Conservation (phyloP, 371 early-diverging fungal species). For the Lichtheimia corymbifera region DNA sequence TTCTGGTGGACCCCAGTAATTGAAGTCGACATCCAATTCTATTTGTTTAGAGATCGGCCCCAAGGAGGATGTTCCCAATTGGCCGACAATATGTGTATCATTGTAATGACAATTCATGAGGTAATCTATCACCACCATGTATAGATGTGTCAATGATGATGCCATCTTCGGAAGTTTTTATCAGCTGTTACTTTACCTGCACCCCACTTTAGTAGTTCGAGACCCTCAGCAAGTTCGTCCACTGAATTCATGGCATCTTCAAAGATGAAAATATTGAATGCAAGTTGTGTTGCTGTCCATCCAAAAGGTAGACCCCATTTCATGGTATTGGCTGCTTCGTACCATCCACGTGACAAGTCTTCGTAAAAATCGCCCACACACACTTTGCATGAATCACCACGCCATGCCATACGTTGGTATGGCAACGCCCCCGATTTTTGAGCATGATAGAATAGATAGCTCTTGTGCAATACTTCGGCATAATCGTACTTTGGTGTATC, state of each 20-base stretch:
- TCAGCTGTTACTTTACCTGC: constrained; percentile 29
- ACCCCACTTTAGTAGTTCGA: constrained; percentile 53
- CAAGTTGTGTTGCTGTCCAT: constrained; percentile 53
- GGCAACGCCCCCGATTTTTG: constrained; percentile 58
- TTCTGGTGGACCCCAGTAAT: constrained; percentile 64
- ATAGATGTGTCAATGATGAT: not conserved
- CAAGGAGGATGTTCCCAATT: constrained; percentile 51
- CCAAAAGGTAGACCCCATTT: constrained; percentile 63
- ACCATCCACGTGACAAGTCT: constrained; percentile 60
- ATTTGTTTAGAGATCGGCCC: constrained; percentile 47
- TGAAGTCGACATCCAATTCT: constrained; percentile 57
- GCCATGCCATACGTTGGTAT: constrained; percentile 61
- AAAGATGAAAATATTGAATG: constrained; percentile 55
- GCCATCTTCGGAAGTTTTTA: not conserved
- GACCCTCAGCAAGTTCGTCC: constrained; percentile 54
- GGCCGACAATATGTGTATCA: constrained; percentile 55
- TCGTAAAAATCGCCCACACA: constrained; percentile 58
- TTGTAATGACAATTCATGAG: constrained; percentile 53
- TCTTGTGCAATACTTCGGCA: constrained; percentile 57
- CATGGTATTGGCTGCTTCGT: constrained; percentile 68
- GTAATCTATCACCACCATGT: constrained; percentile 35
- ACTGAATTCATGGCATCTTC: constrained; percentile 53
- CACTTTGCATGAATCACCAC: constrained; percentile 57
- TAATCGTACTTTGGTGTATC: constrained; percentile 52
- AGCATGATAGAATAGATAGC: constrained; percentile 55